A percentile compares a stretch with the other conserved stretches of the same genome.
These are phyloP conservation scores for Kentomonas sorsogonicus DNA, from an alignment of 208 protist genomes.

Conservation along the genomic window DNA sequence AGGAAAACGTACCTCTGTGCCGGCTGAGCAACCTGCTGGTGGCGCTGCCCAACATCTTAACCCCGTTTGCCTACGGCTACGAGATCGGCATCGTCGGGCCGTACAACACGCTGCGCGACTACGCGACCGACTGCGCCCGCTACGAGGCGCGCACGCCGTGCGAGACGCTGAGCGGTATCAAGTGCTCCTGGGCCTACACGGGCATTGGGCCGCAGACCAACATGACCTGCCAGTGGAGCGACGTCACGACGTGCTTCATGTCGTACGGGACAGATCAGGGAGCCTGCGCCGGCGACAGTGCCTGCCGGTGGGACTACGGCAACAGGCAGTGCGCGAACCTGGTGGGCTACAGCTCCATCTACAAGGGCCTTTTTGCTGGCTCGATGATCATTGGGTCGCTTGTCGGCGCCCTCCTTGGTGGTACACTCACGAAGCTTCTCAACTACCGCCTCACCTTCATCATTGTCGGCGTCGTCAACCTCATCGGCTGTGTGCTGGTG, in stretches of 20 bases:
- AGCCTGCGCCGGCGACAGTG: constrained; percentile 19
- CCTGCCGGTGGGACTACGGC: constrained; percentile 57
- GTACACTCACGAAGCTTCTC: constrained; percentile 28
- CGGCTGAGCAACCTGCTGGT: too few species aligned
- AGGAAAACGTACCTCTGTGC: too few species aligned
- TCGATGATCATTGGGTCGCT: constrained; percentile 78
- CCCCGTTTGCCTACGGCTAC: too few species aligned
- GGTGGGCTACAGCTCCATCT: constrained; percentile 37
- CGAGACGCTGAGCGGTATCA: constrained; percentile 32
- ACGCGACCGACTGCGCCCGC: constrained; percentile 47
- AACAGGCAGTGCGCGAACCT: constrained; percentile 37
- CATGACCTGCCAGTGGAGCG: constrained; percentile 38
- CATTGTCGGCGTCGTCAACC: constrained; percentile 40
- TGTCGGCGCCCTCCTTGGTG: constrained; percentile 67
- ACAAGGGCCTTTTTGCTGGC: constrained; percentile 74
- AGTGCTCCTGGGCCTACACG: constrained; percentile 52
- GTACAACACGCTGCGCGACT: constrained; percentile 51
- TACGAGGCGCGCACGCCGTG: constrained; percentile 31
- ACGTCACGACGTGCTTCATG: constrained; percentile 27
- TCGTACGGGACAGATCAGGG: constrained; percentile 14
- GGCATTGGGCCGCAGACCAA: too few species aligned
- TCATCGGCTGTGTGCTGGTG: constrained; percentile 52
- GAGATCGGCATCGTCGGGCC: too few species aligned
- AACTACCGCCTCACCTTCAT: constrained; percentile 55
- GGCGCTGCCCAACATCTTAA: too few species aligned